Evolutionary conservation across 345 rosid species (phyloP).

Genomic region (Luvunga scandens): DNA sequence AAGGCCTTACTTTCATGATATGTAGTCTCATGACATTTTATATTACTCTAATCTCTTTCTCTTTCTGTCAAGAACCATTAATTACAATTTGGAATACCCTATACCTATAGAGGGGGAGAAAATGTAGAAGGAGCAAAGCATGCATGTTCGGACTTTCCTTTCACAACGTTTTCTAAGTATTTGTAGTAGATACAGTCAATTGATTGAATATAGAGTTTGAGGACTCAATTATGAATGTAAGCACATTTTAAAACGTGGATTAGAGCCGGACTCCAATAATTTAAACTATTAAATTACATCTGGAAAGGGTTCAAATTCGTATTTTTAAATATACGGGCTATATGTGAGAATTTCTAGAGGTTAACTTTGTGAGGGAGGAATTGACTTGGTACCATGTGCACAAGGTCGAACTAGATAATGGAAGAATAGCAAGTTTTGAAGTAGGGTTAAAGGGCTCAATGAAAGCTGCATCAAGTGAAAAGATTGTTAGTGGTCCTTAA

Average conservation of each 20-base stretch:
- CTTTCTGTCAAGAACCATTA: neutral
- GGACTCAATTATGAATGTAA: neutral
- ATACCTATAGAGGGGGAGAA: neutral
- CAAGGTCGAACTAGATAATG: slow-evolving; percentile 35
- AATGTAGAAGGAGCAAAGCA: neutral
- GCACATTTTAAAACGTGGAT: neutral
- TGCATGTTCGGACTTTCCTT: neutral
- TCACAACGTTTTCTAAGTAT: neutral
- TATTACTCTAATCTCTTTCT: neutral
- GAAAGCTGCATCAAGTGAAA: slow-evolving; percentile 23
- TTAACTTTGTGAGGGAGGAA: neutral
- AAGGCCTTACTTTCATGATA: neutral
- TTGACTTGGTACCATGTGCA: slow-evolving; percentile 16
- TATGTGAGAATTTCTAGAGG: no score
- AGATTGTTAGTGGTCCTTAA: slow-evolving; percentile 19
- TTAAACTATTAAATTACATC: no score
- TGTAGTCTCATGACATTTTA: neutral
- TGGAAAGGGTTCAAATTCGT: no score
- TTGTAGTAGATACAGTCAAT: neutral
- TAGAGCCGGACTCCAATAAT: neutral
- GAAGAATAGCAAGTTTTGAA: slow-evolving; percentile 23
- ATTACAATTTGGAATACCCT: slow-evolving; percentile 5
- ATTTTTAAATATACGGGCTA: no score
- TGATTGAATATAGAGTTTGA: neutral
- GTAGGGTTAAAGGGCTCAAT: slow-evolving; percentile 17